phyloP scores from a whole-genome alignment of 2,329 filamentous ascomycete species.

The Thelonectria discophora region DNA sequence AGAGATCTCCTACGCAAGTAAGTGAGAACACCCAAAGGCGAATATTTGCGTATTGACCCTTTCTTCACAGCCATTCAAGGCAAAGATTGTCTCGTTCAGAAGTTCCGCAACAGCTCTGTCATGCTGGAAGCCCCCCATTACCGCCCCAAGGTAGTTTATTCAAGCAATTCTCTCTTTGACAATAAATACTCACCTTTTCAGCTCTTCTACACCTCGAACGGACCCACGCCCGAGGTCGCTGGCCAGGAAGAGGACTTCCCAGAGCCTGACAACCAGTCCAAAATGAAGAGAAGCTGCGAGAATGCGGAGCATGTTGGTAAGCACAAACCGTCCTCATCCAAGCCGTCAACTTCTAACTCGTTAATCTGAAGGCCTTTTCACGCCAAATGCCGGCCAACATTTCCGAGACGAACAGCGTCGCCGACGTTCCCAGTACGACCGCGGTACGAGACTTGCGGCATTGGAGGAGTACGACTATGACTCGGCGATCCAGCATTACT shows the following conservation, averaged over 20 bases:
- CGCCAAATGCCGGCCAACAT: conserved; percentile 78
- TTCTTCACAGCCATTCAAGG: conserved; percentile 80
- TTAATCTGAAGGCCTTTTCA: conserved; percentile 73
- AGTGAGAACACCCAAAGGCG: conserved; percentile 45
- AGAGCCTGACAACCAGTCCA: conserved; percentile 81
- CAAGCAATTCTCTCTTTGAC: background rate
- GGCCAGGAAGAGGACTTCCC: conserved; percentile 82
- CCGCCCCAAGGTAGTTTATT: conserved; percentile 75
- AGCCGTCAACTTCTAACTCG: background rate
- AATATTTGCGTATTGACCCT: conserved; percentile 37
- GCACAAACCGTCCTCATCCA: conserved; percentile 43
- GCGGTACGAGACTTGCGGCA: conserved; percentile 77
- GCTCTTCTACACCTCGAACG: conserved; percentile 63
- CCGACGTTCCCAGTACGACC: conserved; percentile 80
- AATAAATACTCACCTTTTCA: conserved; percentile 36
- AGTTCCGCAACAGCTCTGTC: conserved; percentile 96
- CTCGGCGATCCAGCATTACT: conserved; percentile 51
- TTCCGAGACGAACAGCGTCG: conserved; percentile 79
- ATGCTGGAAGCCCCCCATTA: conserved; percentile 87
- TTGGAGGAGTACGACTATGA: conserved; percentile 70
- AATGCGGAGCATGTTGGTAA: conserved; percentile 85
- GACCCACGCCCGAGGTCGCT: conserved; percentile 59
- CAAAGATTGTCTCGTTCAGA: conserved; percentile 87
- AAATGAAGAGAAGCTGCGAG: conserved; percentile 86
- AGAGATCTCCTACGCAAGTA: conserved; percentile 95